These are phyloP conservation scores for Sporothrix sp. DNA, from an alignment of 2,329 filamentous ascomycete genomes.

Conservation along the genomic window DNA sequence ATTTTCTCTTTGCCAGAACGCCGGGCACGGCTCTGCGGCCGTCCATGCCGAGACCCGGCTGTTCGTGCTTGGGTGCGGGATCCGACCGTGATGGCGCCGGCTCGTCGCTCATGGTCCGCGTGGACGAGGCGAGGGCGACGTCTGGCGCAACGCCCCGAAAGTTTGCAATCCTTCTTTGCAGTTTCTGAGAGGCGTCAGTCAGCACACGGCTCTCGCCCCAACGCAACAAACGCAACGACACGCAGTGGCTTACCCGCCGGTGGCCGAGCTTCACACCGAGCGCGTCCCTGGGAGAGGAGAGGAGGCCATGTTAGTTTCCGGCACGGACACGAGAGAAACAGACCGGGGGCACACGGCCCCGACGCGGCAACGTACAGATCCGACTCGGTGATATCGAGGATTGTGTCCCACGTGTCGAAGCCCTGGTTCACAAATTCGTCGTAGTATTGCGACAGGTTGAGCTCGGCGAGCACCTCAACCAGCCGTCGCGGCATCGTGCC, in stretches of 20 bases:
- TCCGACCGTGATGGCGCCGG: constrained; percentile 35
- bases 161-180: constrained; percentile 75
- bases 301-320: neutral
- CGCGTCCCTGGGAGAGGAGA: constrained; percentile 44
- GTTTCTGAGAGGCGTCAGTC: constrained; percentile 43
- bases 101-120: constrained; percentile 47
- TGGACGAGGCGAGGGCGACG: constrained; percentile 39
- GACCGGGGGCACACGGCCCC: neutral
- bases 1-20: constrained; percentile 57
- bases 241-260: constrained; percentile 65
- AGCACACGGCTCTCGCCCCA: no score
- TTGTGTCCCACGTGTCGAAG: constrained; percentile 77
- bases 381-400: constrained; percentile 74
- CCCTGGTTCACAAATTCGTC: constrained; percentile 65
- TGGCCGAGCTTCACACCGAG: constrained; percentile 73
- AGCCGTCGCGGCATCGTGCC: constrained; percentile 51
- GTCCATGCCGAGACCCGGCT: constrained; percentile 27
- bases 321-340: neutral
- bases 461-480: constrained; percentile 56
- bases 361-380: constrained; percentile 52
- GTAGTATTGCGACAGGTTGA: constrained; percentile 71
- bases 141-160: constrained; percentile 53
- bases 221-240: no score
- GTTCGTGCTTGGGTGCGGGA: constrained; percentile 18
- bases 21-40: constrained; percentile 32